Conservation (phyloP, 164 flowering plant genomes). For the Chloranthus sessilifolius region DNA sequence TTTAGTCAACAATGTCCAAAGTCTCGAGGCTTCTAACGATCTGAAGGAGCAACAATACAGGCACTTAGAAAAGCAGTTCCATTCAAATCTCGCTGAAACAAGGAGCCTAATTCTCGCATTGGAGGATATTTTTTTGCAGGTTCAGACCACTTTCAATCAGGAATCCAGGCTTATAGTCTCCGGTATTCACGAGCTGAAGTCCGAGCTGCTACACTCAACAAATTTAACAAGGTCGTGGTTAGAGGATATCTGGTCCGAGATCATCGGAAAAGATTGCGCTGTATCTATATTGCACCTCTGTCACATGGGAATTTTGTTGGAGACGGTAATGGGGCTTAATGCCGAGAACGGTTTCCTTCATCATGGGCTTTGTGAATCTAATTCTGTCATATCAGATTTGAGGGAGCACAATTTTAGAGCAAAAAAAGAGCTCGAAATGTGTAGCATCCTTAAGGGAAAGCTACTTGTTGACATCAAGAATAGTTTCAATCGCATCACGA, state of each 20-base stretch:
- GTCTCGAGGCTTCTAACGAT: slow-evolving; percentile 35
- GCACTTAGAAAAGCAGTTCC: slow-evolving; percentile 39
- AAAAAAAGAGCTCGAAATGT: slow-evolving; percentile 68
- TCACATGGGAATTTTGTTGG: slow-evolving; percentile 81
- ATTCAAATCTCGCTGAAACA: slow-evolving; percentile 30
- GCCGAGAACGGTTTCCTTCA: slow-evolving; percentile 86
- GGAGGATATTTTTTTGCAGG: slow-evolving; percentile 34
- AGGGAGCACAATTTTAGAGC: slow-evolving; percentile 60
- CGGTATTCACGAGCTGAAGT: slow-evolving; percentile 47
- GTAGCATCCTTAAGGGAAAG: slow-evolving; percentile 63
- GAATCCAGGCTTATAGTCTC: slow-evolving; percentile 31
- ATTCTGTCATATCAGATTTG: slow-evolving; percentile 50
- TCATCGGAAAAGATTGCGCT: slow-evolving; percentile 76
- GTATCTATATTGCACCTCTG: slow-evolving; percentile 81
- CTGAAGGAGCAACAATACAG: slow-evolving; percentile 36
- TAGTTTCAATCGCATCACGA: slow-evolving; percentile 57
- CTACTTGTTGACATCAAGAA: slow-evolving; percentile 70
- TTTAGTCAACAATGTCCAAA: slow-evolving; percentile 38
- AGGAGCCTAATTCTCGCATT: slow-evolving; percentile 35
- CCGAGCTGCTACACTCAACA: slow-evolving; percentile 35
- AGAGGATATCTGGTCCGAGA: slow-evolving; percentile 89
- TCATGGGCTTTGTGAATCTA: slow-evolving; percentile 67
- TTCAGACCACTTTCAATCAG: slow-evolving; percentile 29
- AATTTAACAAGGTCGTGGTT: slow-evolving; percentile 49
- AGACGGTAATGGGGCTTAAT: slow-evolving; percentile 70